Evolutionary conservation across 1,139 yeast genomes (phyloP).

Genomic region (Nadsonia starkeyi-henricii): DNA sequence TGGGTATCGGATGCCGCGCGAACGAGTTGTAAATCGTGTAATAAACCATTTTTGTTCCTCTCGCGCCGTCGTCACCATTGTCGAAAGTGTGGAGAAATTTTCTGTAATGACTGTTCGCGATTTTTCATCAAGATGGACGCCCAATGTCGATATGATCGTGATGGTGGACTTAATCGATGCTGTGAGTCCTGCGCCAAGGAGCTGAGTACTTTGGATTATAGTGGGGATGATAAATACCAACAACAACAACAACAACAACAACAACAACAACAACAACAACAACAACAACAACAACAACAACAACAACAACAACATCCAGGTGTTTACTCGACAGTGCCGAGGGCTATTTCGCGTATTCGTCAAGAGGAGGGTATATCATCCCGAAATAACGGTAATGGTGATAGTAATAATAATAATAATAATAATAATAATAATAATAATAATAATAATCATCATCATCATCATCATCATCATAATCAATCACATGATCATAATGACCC

Average conservation of each 20-base stretch:
- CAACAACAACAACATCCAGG: conserved; percentile 2
- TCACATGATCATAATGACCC: too few species aligned
- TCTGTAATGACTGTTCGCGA: conserved; percentile 52
- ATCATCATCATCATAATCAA: too few species aligned
- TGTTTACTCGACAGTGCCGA: not conserved
- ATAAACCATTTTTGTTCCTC: conserved; percentile 27
- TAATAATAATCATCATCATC: too few species aligned
- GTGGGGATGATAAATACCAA: conserved; percentile 8
- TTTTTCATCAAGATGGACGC: conserved; percentile 45
- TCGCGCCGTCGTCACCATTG: conserved; percentile 82
- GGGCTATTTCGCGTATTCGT: conserved; percentile 3
- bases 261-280: not conserved
- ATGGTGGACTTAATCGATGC: conserved; percentile 63
- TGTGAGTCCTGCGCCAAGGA: conserved; percentile 64
- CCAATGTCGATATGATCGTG: conserved; percentile 59
- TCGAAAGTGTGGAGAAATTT: conserved; percentile 84
- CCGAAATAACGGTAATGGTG: not conserved
- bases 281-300: conserved; percentile 5
- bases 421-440: not conserved
- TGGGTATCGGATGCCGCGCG: conserved; percentile 68
- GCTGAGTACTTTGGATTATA: conserved; percentile 18
- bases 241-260: conserved; percentile 1
- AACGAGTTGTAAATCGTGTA: conserved; percentile 56
- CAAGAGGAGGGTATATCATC: not conserved
- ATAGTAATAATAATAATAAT: not conserved